Evolutionary conservation across 179 eudicot genomes (phyloP).

Genomic region (Silene coronaria): DNA sequence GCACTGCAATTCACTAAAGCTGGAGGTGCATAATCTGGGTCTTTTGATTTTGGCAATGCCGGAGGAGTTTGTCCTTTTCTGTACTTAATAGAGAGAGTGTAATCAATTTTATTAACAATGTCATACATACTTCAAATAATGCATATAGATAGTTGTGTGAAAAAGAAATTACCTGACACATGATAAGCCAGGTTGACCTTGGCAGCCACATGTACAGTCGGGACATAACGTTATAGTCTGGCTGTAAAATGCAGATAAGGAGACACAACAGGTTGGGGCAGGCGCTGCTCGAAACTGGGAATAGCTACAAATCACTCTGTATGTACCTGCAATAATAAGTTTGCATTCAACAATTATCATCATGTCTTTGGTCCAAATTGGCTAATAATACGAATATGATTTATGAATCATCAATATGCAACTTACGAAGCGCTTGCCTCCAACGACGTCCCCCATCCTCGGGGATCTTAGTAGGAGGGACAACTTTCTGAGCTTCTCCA

Average conservation of each 20-base stretch:
- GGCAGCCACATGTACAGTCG: constrained; percentile 70
- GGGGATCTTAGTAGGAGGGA: constrained; percentile 47
- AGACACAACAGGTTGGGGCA: constrained; percentile 86
- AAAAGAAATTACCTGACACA: constrained; percentile 50
- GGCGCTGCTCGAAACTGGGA: constrained; percentile 63
- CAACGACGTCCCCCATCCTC: constrained; percentile 65
- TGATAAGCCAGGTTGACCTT: constrained; percentile 40
- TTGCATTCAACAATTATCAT: too few relatives aligned
- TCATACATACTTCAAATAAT: neutral
- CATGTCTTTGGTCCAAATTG: too few relatives aligned
- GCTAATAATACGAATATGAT: too few relatives aligned
- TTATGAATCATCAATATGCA: too few relatives aligned
- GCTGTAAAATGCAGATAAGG: constrained; percentile 77
- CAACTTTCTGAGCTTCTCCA: constrained; percentile 41
- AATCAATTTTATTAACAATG: neutral
- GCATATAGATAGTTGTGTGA: neutral
- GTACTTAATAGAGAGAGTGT: neutral
- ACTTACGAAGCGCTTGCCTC: constrained; percentile 76
- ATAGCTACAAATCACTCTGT: constrained; percentile 59
- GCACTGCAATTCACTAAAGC: constrained; percentile 46
- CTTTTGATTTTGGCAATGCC: constrained; percentile 28
- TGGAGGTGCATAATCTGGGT: constrained; percentile 41
- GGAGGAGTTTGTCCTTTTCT: constrained; percentile 48
- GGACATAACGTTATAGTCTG: constrained; percentile 60
- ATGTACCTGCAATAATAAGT: constrained; percentile 52